phyloP scores from a whole-genome alignment of 2,329 filamentous ascomycete genomes.

The Stemphylium vesicarium region DNA sequence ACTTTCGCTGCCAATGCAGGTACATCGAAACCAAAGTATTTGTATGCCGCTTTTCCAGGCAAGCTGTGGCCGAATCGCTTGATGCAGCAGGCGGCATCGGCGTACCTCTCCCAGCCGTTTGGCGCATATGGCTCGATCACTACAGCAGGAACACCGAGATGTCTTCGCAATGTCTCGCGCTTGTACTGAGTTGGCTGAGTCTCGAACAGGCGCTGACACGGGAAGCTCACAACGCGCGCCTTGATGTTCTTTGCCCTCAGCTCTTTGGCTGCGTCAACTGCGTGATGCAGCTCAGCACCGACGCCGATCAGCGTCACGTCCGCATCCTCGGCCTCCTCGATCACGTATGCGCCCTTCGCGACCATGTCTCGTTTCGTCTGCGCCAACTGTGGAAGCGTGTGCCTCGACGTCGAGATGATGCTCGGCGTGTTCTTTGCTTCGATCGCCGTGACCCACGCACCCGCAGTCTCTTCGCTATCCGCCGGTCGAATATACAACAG shows the following conservation, averaged over 20 bases:
- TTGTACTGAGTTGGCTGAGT: slow-evolving; percentile 55
- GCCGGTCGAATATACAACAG: slow-evolving; percentile 65
- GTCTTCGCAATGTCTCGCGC: slow-evolving; percentile 54
- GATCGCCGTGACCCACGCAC: slow-evolving; percentile 60
- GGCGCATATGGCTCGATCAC: slow-evolving; percentile 67
- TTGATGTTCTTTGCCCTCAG: slow-evolving; percentile 51
- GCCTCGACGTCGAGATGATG: slow-evolving; percentile 57
- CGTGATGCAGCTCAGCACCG: slow-evolving; percentile 59
- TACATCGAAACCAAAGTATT: slow-evolving; percentile 58
- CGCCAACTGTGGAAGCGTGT: slow-evolving; percentile 50
- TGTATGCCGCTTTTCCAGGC: slow-evolving; percentile 62
- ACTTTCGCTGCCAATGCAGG: slow-evolving; percentile 52
- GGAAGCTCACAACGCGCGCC: slow-evolving; percentile 58
- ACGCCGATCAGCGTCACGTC: slow-evolving; percentile 53
- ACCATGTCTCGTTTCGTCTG: slow-evolving; percentile 51
- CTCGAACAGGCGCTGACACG: slow-evolving; percentile 59
- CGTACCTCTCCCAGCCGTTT: slow-evolving; percentile 67
- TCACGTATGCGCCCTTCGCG: slow-evolving; percentile 55
- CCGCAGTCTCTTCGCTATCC: slow-evolving; percentile 64
- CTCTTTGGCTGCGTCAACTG: slow-evolving; percentile 51
- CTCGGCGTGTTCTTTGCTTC: slow-evolving; percentile 49
- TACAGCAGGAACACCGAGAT: slow-evolving; percentile 55
- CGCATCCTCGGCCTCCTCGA: slow-evolving; percentile 49
- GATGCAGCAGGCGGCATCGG: slow-evolving; percentile 63
- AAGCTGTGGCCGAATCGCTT: slow-evolving; percentile 63